These are phyloP conservation scores for Scutellaria baicalensis DNA, from an alignment of 257 asterid genomes.

Conservation along the genomic window DNA sequence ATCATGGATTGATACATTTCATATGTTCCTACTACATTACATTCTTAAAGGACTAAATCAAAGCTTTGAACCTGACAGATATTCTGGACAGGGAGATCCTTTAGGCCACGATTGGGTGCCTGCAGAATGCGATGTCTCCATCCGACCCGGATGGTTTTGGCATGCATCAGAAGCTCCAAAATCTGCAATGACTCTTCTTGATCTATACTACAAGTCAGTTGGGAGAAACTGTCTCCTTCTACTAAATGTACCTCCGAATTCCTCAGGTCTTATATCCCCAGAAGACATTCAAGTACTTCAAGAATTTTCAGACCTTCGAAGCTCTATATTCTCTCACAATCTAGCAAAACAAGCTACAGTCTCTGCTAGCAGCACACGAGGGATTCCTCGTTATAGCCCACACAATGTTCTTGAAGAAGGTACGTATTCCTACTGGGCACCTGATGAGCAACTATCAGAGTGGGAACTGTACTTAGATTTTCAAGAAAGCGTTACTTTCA, in stretches of 20 bases:
- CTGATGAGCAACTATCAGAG: constrained; percentile 29
- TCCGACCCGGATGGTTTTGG: constrained; percentile 97
- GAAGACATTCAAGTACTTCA: constrained; percentile 73
- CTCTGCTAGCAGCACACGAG: constrained; percentile 74
- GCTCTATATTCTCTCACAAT: constrained; percentile 55
- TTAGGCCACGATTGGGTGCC: constrained; percentile 91
- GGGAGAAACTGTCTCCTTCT: constrained; percentile 84
- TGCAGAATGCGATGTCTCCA: constrained; percentile 89
- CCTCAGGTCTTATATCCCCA: constrained; percentile 82
- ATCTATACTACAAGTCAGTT: constrained; percentile 77
- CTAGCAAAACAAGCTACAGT: constrained; percentile 46
- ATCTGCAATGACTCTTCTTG: constrained; percentile 75
- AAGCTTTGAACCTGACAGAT: constrained; percentile 35
- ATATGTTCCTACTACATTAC: background rate
- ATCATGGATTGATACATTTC: background rate
- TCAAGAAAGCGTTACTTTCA: constrained; percentile 38
- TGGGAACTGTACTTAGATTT: constrained; percentile 49
- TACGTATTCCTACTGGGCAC: constrained; percentile 76
- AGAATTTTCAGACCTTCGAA: constrained; percentile 60
- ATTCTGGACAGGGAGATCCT: constrained; percentile 68
- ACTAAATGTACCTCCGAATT: constrained; percentile 90
- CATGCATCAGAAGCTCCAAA: constrained; percentile 77
- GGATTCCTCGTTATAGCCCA: constrained; percentile 36
- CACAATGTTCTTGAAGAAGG: constrained; percentile 56
- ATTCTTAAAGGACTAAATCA: background rate